phyloP scores from a whole-genome alignment of 805 yeast species.

The Candida ipomoeae region DNA sequence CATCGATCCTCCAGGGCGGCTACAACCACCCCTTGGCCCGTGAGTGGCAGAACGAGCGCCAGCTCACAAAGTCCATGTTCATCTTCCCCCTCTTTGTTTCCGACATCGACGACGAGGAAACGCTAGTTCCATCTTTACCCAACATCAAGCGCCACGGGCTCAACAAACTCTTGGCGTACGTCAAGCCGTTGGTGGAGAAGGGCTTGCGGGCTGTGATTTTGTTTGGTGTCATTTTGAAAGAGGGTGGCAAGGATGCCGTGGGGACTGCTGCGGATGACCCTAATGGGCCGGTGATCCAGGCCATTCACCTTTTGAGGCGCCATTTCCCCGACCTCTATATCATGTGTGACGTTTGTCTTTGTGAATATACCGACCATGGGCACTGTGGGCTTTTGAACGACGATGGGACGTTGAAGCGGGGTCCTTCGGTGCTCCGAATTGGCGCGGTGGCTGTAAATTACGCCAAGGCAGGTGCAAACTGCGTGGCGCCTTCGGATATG shows the following conservation, averaged over 20 bases:
- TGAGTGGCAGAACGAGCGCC: slow-evolving; percentile 88
- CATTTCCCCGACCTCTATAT: slow-evolving; percentile 80
- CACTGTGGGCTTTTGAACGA: slow-evolving; percentile 91
- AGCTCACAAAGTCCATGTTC: slow-evolving; percentile 80
- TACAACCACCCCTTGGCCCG: slow-evolving; percentile 86
- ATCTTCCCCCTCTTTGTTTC: slow-evolving; percentile 88
- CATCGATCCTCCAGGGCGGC: slow-evolving; percentile 87
- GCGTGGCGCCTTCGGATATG: slow-evolving; percentile 98
- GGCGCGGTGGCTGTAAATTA: slow-evolving; percentile 95
- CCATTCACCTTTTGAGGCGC: slow-evolving; percentile 59
- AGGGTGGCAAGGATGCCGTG: slow-evolving; percentile 68
- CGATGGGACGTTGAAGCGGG: slow-evolving; percentile 81
- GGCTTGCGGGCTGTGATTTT: slow-evolving; percentile 84
- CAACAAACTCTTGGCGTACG: slow-evolving; percentile 70
- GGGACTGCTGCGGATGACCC: slow-evolving; percentile 96
- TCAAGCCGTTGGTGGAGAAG: slow-evolving; percentile 63
- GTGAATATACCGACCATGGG: slow-evolving; percentile 97
- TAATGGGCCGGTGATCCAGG: slow-evolving; percentile 86
- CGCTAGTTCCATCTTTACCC: slow-evolving; percentile 72
- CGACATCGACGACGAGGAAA: slow-evolving; percentile 77
- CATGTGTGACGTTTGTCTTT: slow-evolving; percentile 91
- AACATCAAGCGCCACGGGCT: slow-evolving; percentile 85
- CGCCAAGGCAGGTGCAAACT: slow-evolving; percentile 92
- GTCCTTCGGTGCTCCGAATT: slow-evolving; percentile 68
- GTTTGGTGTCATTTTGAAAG: slow-evolving; percentile 84